Conservation (phyloP, 371 early-diverging fungal species). For the Gilbertella persicaria region DNA sequence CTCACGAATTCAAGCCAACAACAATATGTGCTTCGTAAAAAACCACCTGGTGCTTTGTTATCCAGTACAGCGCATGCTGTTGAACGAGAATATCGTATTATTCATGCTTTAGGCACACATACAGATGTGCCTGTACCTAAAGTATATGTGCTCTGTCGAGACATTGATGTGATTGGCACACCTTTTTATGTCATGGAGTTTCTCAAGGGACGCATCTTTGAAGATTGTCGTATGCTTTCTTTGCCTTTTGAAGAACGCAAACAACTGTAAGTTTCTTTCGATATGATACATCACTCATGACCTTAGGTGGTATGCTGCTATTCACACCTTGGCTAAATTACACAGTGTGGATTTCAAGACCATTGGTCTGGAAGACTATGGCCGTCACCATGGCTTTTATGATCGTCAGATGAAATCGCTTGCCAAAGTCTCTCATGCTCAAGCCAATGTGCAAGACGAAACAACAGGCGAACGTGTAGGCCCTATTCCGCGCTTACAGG, state of each 20-base stretch:
- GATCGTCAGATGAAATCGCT: slow-evolving; percentile 81
- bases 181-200: slow-evolving; percentile 97
- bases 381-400: slow-evolving; percentile 75
- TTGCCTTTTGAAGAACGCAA: slow-evolving; percentile 61
- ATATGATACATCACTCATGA: too few species aligned
- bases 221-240: slow-evolving; percentile 60
- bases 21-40: slow-evolving; percentile 87
- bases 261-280: slow-evolving; percentile 43
- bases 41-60: slow-evolving; percentile 86
- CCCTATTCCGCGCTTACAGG: slow-evolving; percentile 66
- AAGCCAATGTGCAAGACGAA: slow-evolving; percentile 67
- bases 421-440: slow-evolving; percentile 64
- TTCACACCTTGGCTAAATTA: slow-evolving; percentile 79
- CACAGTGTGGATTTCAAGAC: slow-evolving; percentile 71
- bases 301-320: slow-evolving; percentile 63
- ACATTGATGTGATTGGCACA: slow-evolving; percentile 77
- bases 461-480: slow-evolving; percentile 62
- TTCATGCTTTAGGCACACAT: slow-evolving; percentile 73
- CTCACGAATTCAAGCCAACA: too few species aligned
- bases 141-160: slow-evolving; percentile 84
- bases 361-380: slow-evolving; percentile 74
- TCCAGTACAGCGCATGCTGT: slow-evolving; percentile 89
- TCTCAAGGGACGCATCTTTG: slow-evolving; percentile 84
- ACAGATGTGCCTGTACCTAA: slow-evolving; percentile 89
- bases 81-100: slow-evolving; percentile 86